phyloP scores from a whole-genome alignment of 148 eudicot genomes.

The Silene uniflora region DNA sequence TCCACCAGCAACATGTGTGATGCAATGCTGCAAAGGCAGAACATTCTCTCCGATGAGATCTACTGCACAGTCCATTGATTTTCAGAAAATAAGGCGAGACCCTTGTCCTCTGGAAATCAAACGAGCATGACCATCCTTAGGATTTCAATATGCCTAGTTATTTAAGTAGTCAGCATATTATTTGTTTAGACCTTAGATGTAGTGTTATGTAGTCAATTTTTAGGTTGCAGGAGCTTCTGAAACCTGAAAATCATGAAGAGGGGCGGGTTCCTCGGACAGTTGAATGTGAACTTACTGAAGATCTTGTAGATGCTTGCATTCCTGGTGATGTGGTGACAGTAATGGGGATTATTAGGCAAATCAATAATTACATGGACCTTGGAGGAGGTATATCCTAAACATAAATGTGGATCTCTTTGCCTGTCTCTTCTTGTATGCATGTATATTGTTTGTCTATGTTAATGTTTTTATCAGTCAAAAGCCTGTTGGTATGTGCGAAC shows the following conservation, averaged over 20 bases:
- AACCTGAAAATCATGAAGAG: constrained; percentile 94
- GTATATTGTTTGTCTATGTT: not conserved
- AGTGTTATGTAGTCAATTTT: constrained; percentile 12
- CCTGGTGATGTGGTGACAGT: constrained; percentile 98
- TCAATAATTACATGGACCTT: constrained; percentile 94
- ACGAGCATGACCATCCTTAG: not conserved
- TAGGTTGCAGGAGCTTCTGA: constrained; percentile 91
- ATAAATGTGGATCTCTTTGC: not conserved
- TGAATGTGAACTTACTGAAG: constrained; percentile 92
- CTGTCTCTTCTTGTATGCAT: not conserved
- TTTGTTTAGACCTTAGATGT: constrained; percentile 1
- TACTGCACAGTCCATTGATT: constrained; percentile 70
- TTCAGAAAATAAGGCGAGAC: constrained; percentile 86
- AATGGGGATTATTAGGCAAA: constrained; percentile 84
- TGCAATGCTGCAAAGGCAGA: constrained; percentile 81
- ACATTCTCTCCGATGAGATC: constrained; percentile 71
- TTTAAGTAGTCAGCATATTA: not conserved
- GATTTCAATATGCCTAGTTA: not conserved
- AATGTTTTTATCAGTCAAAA: not conserved
- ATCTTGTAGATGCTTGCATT: constrained; percentile 94
- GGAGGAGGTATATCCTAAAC: constrained; percentile 75
- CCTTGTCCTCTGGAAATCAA: not conserved
- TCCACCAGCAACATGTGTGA: constrained; percentile 66
- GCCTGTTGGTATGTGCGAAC: not conserved
- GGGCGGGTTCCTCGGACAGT: constrained; percentile 98